Base-by-base conservation (phyloP, 2,329 filamentous ascomycete species). In the Leptographium procerum region DNA sequence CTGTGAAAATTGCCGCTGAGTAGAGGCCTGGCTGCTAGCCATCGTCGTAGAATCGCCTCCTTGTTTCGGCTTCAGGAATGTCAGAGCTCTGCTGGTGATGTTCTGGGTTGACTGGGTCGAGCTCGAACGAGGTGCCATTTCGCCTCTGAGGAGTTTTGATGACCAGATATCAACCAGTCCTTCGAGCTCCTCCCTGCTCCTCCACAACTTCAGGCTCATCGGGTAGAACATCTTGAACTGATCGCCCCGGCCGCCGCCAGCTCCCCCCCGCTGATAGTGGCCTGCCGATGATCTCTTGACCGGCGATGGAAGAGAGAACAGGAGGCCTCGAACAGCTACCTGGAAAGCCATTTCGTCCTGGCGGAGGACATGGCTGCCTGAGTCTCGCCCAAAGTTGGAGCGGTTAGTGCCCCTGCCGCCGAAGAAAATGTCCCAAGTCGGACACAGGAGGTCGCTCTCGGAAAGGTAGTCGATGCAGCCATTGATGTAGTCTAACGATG, bases 271-370 rank as follows among this genome's bases (percentile, higher is more conserved):
- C 16, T 61, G 65, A 64, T 56, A 67, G 61, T 66, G 74, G 68
- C 77, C 77, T 76, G 24, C 83, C 65, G 75, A 69, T 77, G 77
- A 79, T n/a, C 85, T 80, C 69, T 89, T 92, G 11, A 99, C 94
- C 0, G 92, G 92, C 65, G 82, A 82, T 1, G 94, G 94, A 2
- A 99, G 78, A 11, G 85, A 86, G 69, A 95, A 95, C 0, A 96
- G 72, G 55, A 97, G 73, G 0, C 94, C 94, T 14, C 91, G 84
- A 0, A 95, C 89, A 5, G 91, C 91, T 22, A 92, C 85, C 64
- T 99, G 89, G 63, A 96, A 97, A 28, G 88, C 86, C 68, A 99
- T 91, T 68, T 99, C 94, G 62, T 96, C 91, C 70, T 97, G 92
- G 8, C 91, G 85, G 11, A 97, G 73, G 16, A 86, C 79, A 61